Evolutionary conservation across 176 grass and related monocot genomes (phyloP).

Genomic region (Hsuehochloa calcarea): DNA sequence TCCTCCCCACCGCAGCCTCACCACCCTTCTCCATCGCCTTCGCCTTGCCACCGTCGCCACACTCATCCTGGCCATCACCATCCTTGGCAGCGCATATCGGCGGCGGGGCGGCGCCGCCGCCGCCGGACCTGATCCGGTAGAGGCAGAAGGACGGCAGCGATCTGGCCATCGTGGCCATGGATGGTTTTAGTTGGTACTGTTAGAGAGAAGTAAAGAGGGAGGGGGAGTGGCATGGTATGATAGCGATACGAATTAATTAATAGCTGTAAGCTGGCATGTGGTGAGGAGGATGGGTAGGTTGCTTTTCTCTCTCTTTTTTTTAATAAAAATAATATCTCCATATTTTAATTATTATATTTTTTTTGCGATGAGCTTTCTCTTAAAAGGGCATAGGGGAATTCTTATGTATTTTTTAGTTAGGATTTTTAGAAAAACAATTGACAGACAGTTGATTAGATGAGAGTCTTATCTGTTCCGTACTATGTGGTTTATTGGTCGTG

Average conservation of each 20-base stretch:
- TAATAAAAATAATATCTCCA: too few species aligned
- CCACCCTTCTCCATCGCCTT: neutral
- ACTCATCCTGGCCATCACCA: neutral
- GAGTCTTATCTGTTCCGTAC: too few species aligned
- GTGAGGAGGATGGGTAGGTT: neutral
- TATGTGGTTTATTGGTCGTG: too few species aligned
- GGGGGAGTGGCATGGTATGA: neutral
- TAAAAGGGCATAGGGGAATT: too few species aligned
- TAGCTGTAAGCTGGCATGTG: constrained; percentile 34
- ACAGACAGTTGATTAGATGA: too few species aligned
- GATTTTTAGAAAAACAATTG: too few species aligned
- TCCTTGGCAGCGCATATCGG: constrained; percentile 29
- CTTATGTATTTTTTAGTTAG: too few species aligned
- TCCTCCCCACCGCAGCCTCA: constrained; percentile 31
- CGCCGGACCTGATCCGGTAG: constrained; percentile 39
- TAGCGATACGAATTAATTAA: neutral
- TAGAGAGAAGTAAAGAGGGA: neutral
- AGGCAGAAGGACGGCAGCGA: constrained; percentile 56
- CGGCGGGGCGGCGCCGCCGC: neutral
- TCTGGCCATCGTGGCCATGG: constrained; percentile 34
- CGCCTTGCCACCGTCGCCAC: neutral
- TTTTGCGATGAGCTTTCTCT: too few species aligned
- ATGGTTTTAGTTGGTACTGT: neutral
- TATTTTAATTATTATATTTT: too few species aligned
- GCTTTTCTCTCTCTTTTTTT: too few species aligned